Percentiles rank a stretch among this genome's conserved stretches.
Conservation (phyloP, 345 rosid species). For the Pelargonium nanum region DNA sequence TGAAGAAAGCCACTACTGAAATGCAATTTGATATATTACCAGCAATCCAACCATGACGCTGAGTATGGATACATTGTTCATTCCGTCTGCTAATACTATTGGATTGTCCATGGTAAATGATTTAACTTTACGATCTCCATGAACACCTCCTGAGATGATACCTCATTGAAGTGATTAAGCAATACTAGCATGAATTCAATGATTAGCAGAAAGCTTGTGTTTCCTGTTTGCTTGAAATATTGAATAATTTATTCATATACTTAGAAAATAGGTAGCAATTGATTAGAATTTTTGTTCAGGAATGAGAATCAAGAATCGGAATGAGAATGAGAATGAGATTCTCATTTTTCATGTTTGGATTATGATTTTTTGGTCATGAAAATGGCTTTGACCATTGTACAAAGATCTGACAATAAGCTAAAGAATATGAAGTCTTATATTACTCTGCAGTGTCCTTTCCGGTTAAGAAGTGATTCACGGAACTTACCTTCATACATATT, state of each 20-base stretch:
- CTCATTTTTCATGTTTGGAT: too few species aligned
- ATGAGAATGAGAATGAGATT: too few species aligned
- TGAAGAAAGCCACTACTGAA: neutral
- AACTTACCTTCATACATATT: constrained; percentile 32
- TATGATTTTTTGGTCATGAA: too few species aligned
- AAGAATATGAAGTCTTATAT: too few species aligned
- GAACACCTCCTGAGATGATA: constrained; percentile 46
- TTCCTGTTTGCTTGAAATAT: too few species aligned
- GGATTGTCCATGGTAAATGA: constrained; percentile 33
- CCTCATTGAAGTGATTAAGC: neutral
- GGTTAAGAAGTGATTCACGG: neutral
- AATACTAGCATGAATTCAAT: neutral
- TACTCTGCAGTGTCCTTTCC: too few species aligned
- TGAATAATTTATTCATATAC: too few species aligned
- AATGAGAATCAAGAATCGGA: too few species aligned
- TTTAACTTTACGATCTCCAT: constrained; percentile 49
- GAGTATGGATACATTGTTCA: constrained; percentile 61
- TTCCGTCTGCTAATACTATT: constrained; percentile 31
- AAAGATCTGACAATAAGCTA: too few species aligned
- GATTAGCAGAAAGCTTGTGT: neutral
- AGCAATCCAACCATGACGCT: constrained; percentile 88
- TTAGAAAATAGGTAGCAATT: too few species aligned
- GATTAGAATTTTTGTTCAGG: too few species aligned
- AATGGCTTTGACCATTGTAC: too few species aligned
- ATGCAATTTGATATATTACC: constrained; percentile 34